Conservation (phyloP, 1,284 basidiomycete genomes). For the Inonotus obliquus region DNA sequence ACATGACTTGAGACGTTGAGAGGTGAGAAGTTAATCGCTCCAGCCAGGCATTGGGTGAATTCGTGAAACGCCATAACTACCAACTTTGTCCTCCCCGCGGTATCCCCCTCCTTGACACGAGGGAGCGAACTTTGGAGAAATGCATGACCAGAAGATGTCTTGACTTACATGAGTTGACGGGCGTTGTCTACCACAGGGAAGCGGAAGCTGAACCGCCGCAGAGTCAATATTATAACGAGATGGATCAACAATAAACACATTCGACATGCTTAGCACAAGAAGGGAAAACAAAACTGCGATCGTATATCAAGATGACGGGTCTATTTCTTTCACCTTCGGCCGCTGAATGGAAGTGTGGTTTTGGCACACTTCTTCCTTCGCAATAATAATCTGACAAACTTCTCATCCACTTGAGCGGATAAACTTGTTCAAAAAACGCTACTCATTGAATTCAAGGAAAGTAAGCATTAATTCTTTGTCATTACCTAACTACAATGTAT, state of each 20-base stretch:
- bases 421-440: background rate
- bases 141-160: no score
- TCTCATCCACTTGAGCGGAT: background rate
- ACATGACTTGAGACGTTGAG: no score
- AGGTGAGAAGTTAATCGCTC: no score
- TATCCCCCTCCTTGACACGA: no score
- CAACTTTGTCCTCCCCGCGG: no score
- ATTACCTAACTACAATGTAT: conserved; percentile 2
- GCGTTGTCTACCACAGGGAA: no score
- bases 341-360: background rate
- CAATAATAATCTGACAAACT: background rate
- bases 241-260: background rate
- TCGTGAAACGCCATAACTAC: no score
- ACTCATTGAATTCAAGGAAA: background rate
- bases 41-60: no score
- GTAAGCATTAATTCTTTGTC: background rate
- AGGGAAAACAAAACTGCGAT: background rate
- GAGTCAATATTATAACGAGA: no score
- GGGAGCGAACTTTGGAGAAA: no score
- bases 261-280: background rate
- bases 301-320: background rate
- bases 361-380: background rate
- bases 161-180: no score
- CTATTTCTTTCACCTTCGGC: background rate
- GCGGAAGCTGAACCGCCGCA: no score